Evolutionary conservation across 2,329 filamentous ascomycete genomes (phyloP), one percentile per base, ranked within the genome.

Genomic region (Colletotrichum simmondsii): DNA sequence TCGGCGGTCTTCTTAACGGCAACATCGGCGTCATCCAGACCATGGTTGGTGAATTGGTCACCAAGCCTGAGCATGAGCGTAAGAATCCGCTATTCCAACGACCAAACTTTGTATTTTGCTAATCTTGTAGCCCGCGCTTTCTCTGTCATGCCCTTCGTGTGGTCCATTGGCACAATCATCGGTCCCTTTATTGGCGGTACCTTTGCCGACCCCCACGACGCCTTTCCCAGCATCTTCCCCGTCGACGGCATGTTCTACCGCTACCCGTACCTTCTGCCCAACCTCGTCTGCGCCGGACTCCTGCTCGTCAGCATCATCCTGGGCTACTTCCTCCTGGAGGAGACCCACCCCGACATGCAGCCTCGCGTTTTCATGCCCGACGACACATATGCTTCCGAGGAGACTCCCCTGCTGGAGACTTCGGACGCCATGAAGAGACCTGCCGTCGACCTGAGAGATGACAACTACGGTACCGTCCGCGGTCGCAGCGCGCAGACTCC

Each of bases 71-170:
- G 78, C 94, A 97, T 83, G 95, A 97, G 83, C 94, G 92, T 94
- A 84, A 87, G 92, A 35, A 42, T n/a, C 19, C 30, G 22, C 32
- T 26, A 28, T 3, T 24, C 57, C 54, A 5, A 6, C 19, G 14
- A 4, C n/a, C 32, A 56, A 26, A 24, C 24, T 57, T 2, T 10
- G n/a, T 12, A 49, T 74, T 57, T 32, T 64, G 70, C 77, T 79
- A 74, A 77, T 76, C 32, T 74, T 4, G 74, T 77, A 94, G 93
- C 95, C 71, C 91, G 93, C 74, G 95, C 95, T 32, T 98, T 95
- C 81, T 92, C 95, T 2, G 90, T 98, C 57, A 97, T 98, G 94
- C 95, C 95, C 0, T 98, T 98, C 79, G 93, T 98, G 8, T 98
- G 95, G 95, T 93, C 90, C 59, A 92, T 98, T 65, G 95, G 95